A percentile compares a stretch with the other conserved stretches of the same genome.
Evolutionary conservation across 306 rosid species (phyloP).

Genomic region (Trifolium dubium): DNA sequence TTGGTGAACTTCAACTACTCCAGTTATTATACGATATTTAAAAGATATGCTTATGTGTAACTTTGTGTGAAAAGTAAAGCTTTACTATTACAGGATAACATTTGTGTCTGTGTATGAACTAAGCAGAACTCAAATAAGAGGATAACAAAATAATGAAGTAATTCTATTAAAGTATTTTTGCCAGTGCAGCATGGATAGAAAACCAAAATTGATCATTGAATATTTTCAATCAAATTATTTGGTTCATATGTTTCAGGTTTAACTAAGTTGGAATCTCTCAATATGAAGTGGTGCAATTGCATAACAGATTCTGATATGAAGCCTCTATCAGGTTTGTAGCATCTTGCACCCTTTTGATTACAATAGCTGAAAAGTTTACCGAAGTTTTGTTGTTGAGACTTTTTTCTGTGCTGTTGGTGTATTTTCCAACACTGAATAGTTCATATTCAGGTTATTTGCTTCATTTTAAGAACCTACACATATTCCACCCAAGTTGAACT

Average conservation of each 20-base stretch:
- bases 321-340: constrained; percentile 73
- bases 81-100: not conserved
- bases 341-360: constrained; percentile 30
- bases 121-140: constrained; percentile 7
- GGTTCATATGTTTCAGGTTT: constrained; percentile 62
- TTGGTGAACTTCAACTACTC: constrained; percentile 12
- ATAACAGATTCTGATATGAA: constrained; percentile 81
- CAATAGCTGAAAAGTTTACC: constrained; percentile 29
- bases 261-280: constrained; percentile 81
- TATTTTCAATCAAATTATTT: constrained; percentile 22
- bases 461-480: constrained; percentile 2
- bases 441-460: constrained; percentile 7
- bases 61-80: constrained; percentile 14
- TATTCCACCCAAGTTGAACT: constrained; percentile 15
- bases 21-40: not conserved
- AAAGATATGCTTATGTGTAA: constrained; percentile 17
- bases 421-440: constrained; percentile 33
- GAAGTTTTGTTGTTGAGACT: constrained; percentile 7
- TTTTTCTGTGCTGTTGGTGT: constrained; percentile 15
- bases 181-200: not conserved
- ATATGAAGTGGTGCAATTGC: constrained; percentile 95
- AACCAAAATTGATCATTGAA: constrained; percentile 31
- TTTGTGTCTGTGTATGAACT: not conserved
- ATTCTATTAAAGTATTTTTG: constrained; percentile 21
- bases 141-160: constrained; percentile 4